Base-by-base conservation (phyloP, 2,329 filamentous ascomycete species). In the Cladosporium austrohemisphaericum region DNA sequence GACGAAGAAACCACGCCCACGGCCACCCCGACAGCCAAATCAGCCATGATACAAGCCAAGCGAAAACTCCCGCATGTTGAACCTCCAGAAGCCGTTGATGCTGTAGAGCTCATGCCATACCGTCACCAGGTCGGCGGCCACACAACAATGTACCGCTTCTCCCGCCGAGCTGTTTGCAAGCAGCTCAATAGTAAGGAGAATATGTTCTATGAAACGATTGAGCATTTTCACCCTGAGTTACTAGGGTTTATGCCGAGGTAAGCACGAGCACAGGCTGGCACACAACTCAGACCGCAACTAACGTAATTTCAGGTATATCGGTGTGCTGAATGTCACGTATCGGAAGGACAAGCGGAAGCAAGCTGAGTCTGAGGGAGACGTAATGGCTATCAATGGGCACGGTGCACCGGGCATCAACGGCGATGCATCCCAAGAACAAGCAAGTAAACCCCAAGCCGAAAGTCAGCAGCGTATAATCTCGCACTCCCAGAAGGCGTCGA, bases 141-240 rank as follows among this genome's bases (percentile, higher is more conserved):
- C 67, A 96, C 90, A 5, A 96, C 92, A 0, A 80, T 98, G 28
- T 98, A 95, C 79, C 85, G 92, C 33, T 97, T 98, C 65, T 97
- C 93, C 14, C 84, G 89, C 57, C 82, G 91, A 60, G 93, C 93
- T 49, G 91, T 98, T 9, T 98, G 93, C 76, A 98, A 98, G 71
- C 90, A 96, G 71, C 79, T 98, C 63, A 98, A 95, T 68, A 98
- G 95, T 67, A 81, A 92, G 62, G 93, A 98, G 66, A 98, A 98
- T 69, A 89, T 95, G 70, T 98, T 98, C 66, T 98, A 98, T 68
- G 93, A 98, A 70, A 93, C 85, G 48, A 88, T 97, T 61, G 93
- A 98, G 73, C 83, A 82, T 62, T 83, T 88, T 58, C 92, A 98
- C 68, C 88, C 90, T 56, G 86, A 95, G 64, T 77, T 98, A 61